Evolutionary conservation across 192 early-diverging fungal species (phyloP).

Genomic region (Coemansia sp.): DNA sequence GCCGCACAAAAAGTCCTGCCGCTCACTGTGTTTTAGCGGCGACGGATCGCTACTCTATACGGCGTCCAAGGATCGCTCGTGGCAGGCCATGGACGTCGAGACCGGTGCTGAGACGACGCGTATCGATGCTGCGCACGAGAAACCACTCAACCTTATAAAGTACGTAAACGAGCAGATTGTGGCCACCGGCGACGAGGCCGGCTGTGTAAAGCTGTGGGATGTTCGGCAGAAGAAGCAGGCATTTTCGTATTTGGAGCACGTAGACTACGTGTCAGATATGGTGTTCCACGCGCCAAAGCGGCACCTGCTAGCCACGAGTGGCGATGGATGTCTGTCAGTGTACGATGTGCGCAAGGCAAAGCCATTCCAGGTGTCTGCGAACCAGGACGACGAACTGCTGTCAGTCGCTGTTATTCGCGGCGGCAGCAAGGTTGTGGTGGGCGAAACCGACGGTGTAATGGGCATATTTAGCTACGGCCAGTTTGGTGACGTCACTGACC

Average conservation of each 20-base stretch:
- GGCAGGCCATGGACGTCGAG: conserved; percentile 73
- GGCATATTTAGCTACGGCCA: conserved; percentile 86
- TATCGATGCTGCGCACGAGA: conserved; percentile 78
- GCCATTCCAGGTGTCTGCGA: conserved; percentile 82
- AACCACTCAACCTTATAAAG: conserved; percentile 75
- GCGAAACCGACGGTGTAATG: conserved; percentile 85
- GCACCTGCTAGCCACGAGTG: conserved; percentile 79
- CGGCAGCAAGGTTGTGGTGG: conserved; percentile 81
- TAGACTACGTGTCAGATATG: conserved; percentile 92
- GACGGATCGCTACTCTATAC: conserved; percentile 70
- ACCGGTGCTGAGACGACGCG: conserved; percentile 71
- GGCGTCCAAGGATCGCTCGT: conserved; percentile 82
- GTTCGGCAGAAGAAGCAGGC: conserved; percentile 70
- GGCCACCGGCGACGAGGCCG: conserved; percentile 92
- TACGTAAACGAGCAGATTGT: conserved; percentile 73
- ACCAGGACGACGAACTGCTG: conserved; percentile 94
- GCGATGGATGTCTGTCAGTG: conserved; percentile 87
- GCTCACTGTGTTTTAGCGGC: conserved; percentile 75
- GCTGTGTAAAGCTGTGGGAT: conserved; percentile 91
- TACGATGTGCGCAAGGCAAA: conserved; percentile 89
- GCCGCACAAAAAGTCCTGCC: conserved; percentile 80
- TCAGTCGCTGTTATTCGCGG: conserved; percentile 68
- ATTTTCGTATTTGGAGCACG: conserved; percentile 79
- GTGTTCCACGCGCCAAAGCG: conserved; percentile 66
- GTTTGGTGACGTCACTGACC: conserved; percentile 92